Base-by-base conservation (phyloP, 345 rosid genomes). In the Limnanthes douglasii region DNA sequence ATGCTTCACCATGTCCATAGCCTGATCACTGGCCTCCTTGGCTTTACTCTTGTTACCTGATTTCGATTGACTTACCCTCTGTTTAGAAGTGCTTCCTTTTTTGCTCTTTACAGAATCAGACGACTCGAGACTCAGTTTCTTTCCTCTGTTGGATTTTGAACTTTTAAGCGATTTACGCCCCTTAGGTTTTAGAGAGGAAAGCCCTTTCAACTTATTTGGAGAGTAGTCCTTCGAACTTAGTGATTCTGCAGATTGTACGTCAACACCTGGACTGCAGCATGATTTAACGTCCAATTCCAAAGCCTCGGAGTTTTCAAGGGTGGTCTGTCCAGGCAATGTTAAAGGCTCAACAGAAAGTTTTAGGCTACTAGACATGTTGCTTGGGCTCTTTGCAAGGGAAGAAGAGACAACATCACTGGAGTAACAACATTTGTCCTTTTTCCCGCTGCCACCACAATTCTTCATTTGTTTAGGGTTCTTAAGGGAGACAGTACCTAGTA, bases 141-240 rank as follows among this genome's bases (percentile, higher is more conserved):
- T 50, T 39, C 13, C 46, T 48, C 50, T 50, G 37, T 35, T 21
- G 27, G 69, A 62, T 47, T 63, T 73, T 37, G 53, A 43, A 43
- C 35, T 43, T 35, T 58, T 59, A 33, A 47, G 46, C 47, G 39
- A 58, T 36, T 29, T 43, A 14, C 11, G 37, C 28, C 54, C 62
- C 27, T 49, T 60, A 25, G 49, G 8, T 43, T 66, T 65, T 4
- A 5, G 8, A 8, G 27, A 23, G 8, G 27, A 23, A 23, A 23
- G 27, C 30, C 51, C 62, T 22, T 49, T 62, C 21, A n/a, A n/a
- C n/a, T n/a, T 45, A 10, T 42, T 66, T 64, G 49, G 48, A 62
- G 46, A 46, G 24, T 46, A 20, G 31, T 37, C 43, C 33, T 32
- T 42, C 5, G 28, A 32, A 40, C 18, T 34, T 29, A 46, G 61